Percentiles rank a stretch among this genome's conserved stretches.
Evolutionary conservation across 2,329 filamentous ascomycete species (phyloP).

Genomic region (Penicillium sp.): DNA sequence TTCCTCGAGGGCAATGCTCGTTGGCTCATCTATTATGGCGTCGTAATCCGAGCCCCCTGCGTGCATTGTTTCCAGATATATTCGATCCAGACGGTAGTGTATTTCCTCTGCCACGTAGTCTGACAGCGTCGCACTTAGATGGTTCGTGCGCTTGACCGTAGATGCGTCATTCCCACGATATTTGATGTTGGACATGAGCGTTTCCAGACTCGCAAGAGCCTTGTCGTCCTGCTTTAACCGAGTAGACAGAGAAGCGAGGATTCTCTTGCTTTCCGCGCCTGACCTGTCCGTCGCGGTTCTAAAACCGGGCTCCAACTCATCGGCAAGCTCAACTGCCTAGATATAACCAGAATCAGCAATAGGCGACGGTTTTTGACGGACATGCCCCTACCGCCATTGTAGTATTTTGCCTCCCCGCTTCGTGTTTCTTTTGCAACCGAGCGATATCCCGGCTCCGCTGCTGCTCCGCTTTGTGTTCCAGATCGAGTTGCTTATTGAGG

Average conservation of each 20-base stretch:
- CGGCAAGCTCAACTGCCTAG: slow-evolving; percentile 37
- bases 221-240: slow-evolving; percentile 40
- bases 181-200: slow-evolving; percentile 27
- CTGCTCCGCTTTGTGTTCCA: slow-evolving; percentile 22
- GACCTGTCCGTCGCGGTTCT: slow-evolving; percentile 32
- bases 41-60: neutral
- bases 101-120: slow-evolving; percentile 38
- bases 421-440: slow-evolving; percentile 36
- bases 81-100: slow-evolving; percentile 39
- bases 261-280: slow-evolving; percentile 32
- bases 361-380: neutral
- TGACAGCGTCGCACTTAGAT: slow-evolving; percentile 32
- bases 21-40: slow-evolving; percentile 12
- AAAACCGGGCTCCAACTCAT: slow-evolving; percentile 34
- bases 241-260: slow-evolving; percentile 33
- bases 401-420: slow-evolving; percentile 34
- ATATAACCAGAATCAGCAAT: slow-evolving; percentile 18
- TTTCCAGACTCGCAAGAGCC: slow-evolving; percentile 32
- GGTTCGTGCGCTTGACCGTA: slow-evolving; percentile 26
- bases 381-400: slow-evolving; percentile 31
- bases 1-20: slow-evolving; percentile 30
- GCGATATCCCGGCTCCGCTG: slow-evolving; percentile 28
- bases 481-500: slow-evolving; percentile 27
- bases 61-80: slow-evolving; percentile 37
- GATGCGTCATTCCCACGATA: slow-evolving; percentile 30